Evolutionary conservation across 768 basidiomycete genomes (phyloP), one percentile per base, ranked within the genome.

Genomic region (Pleurotus tuber-regium): DNA sequence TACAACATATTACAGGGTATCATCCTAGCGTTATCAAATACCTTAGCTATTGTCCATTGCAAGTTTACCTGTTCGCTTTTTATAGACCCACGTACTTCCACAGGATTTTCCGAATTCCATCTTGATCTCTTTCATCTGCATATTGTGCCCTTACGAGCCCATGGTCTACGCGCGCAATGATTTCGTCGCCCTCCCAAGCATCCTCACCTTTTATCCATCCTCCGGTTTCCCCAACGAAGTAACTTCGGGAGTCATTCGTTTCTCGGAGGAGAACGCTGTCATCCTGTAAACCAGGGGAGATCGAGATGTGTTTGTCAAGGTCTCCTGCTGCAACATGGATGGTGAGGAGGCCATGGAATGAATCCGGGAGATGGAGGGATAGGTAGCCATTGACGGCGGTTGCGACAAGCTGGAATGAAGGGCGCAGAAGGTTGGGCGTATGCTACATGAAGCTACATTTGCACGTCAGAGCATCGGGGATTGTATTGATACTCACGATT

Each of bases 261-360:
- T 70, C 69, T 19, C 68, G 68, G 51, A 75, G 67, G 2, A 58
- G 59, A 4, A 62, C 65, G 24, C 67, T 39, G 19, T 62, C 53
- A 6, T 50, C 49, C 28, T 59, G 49, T 7, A 70, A 47, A 23
- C 59, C 60, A 1, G 63, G 54, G 2, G 74, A 74, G 47, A 71
- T 63, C 14, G 56, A 61, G 14, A 58, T 50, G 23, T 43, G 42
- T 24, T 42, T 19, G 14, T 52, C 18, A 63, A 57, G 61, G 56
- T 73, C 64, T 4, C 72, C 73, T 0, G 62, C 66, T n/a, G 61
- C 61, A 28, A 76, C 63, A 44, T 61, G 57, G 19, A 76, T 59
- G 0, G 66, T 69, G 14, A 74, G 58, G 2, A 72, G 68, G 0
- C 76, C 77, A 38, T 65, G 68, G 61, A 76, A 75, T 7, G 75